Evolutionary conservation across 2,329 filamentous ascomycete species (phyloP), one percentile per base, ranked within the genome.

Genomic region (Scedosporium minutisporum): DNA sequence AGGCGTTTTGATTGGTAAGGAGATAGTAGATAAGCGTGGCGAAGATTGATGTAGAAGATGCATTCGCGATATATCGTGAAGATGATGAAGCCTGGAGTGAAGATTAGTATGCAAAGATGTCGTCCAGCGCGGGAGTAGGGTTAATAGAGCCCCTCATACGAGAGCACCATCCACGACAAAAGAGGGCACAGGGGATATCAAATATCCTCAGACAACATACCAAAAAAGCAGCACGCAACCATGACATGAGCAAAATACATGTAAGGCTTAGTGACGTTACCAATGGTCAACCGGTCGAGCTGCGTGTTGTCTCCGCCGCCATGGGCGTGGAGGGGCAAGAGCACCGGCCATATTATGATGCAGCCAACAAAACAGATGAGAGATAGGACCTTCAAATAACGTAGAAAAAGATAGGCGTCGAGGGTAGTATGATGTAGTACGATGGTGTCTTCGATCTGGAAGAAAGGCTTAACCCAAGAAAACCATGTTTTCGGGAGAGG

Each of bases 11-110:
- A 84, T 70, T 96, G 93, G 60, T 89, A 80, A 1, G 90, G 91
- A 2, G 91, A 90, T 63, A 96, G 81, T n/a, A 93, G 85, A 77
- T 96, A 97, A 0, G 93, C 93, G 76, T 97, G 95, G 66, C 93
- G 90, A 61, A 97, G 77, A 69, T 96, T 96, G 77, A 97, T 90
- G 74, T 92, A 96, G 82, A 88, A 97, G 69, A 99, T 88, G 71
- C 87, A 87, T 75, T 99, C 95, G 65, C 95, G 86, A 33, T 91
- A 91, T 62, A 99, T 86, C 69, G 91, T 90, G 75, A 91, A 93
- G 74, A 97, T 87, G 64, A 99, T 82, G 72, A 97, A 97, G 63
- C 85, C 78, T 74, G 51, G 25, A 60, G 10, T 21, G 12, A 18
- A 41, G 6, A 29, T 29, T 7, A 2, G n/a, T 7, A n/a, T 27